Evolutionary conservation across 805 yeast genomes (phyloP).

Genomic region (Blastobotrys chiropterorum): DNA sequence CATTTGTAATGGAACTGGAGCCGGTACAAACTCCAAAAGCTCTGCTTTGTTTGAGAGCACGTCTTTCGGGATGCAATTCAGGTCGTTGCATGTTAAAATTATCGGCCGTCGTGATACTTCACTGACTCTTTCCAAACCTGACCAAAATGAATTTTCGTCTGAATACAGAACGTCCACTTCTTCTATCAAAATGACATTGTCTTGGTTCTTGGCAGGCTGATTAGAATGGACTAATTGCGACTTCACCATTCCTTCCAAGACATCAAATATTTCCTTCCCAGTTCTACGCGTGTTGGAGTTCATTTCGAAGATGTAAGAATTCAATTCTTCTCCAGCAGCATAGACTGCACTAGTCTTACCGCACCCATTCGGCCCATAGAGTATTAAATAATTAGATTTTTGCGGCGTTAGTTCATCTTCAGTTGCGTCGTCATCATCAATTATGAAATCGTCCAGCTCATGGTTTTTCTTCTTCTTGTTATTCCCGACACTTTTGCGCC

Average conservation of each 20-base stretch:
- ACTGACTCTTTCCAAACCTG: constrained; percentile 55
- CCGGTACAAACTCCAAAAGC: constrained; percentile 29
- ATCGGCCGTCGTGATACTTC: constrained; percentile 62
- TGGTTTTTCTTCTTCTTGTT: constrained; percentile 6
- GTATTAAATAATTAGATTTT: constrained; percentile 28
- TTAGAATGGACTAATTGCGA: constrained; percentile 62
- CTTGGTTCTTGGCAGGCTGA: constrained; percentile 34
- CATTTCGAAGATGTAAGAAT: constrained; percentile 75
- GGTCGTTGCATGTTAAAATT: constrained; percentile 49
- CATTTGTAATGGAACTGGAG: constrained; percentile 14
- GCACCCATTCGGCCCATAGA: constrained; percentile 61
- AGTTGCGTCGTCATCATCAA: constrained; percentile 18
- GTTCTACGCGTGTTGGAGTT: constrained; percentile 71
- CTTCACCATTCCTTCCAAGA: constrained; percentile 72
- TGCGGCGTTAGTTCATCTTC: constrained; percentile 3
- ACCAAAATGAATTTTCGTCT: constrained; percentile 78
- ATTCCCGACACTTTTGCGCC: not conserved
- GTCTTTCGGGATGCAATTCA: constrained; percentile 18
- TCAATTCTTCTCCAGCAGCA: constrained; percentile 53
- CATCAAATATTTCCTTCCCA: constrained; percentile 59
- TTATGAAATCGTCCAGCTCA: constrained; percentile 25
- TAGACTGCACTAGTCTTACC: constrained; percentile 76
- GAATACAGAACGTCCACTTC: constrained; percentile 80
- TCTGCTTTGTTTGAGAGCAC: constrained; percentile 37
- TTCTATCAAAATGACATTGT: constrained; percentile 72